Evolutionary conservation across 208 protist species (phyloP), one percentile per base, ranked within the genome.

Genomic region (Leishmania tarentolae): DNA sequence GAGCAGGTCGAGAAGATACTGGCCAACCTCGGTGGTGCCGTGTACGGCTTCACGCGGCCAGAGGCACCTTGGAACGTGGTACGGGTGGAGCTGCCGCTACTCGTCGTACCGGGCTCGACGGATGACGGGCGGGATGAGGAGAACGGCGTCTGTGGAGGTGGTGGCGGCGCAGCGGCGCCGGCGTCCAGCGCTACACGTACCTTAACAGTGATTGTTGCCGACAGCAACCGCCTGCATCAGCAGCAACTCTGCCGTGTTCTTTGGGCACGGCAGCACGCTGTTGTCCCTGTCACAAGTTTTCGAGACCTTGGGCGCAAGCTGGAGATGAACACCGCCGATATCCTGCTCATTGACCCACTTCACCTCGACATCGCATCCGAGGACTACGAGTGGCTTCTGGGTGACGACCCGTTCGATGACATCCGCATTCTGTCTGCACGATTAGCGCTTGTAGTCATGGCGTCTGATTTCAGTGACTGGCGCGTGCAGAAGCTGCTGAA

Each of bases 311-410:
- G 92, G 65, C 85, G 86, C 42, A 93, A 94, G 78, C 74, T 97
- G 42, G 85, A 90, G 53, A 81, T 82, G 56, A 87, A 87, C 68
- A 88, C 83, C 21, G 84, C 83, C 21, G 93, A 96, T 57, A 92
- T 97, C 66, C 83, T 97, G 65, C 79, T 97, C 42, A 92, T 97
- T 76, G 93, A 97, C 76, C 94, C 94, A 15, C 75, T 93, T 15
- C 83, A 92, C 69, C 75, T 97, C 59, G 91, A 94, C 53, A 80
- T 94, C 46, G 84, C 80, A 1, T 71, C 89, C 2, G 90, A 94
- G 65, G 94, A 96, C 82, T 90, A 90, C 70, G 89, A 87, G 63
- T 75, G 73, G 3, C 68, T 93, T 13, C 74, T 91, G 11, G 87
- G 86, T 52, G 76, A 84, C 56, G 80, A 91, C 70, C 89, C 89